phyloP scores from a whole-genome alignment of 306 rosid species.

The Senna siamea region DNA sequence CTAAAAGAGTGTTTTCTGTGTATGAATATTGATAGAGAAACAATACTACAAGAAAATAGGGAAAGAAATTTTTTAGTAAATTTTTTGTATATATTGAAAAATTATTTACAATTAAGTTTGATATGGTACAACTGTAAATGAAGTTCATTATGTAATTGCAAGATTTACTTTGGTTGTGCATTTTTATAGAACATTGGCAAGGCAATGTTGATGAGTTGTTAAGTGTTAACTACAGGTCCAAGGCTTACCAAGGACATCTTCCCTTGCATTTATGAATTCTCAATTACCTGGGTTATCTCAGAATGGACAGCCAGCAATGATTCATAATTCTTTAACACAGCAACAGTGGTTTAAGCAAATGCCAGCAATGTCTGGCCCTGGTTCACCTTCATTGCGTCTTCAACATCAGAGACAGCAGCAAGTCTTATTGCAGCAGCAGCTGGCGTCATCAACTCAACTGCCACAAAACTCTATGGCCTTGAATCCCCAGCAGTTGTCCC shows the following conservation, averaged over 20 bases:
- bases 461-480: slow-evolving; percentile 64
- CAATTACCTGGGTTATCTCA: slow-evolving; percentile 82
- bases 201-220: slow-evolving; percentile 28
- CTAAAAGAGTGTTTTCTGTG: slow-evolving; percentile 8
- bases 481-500: slow-evolving; percentile 76
- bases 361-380: slow-evolving; percentile 72
- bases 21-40: slow-evolving; percentile 29
- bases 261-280: slow-evolving; percentile 79
- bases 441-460: slow-evolving; percentile 77
- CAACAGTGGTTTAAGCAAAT: slow-evolving; percentile 93
- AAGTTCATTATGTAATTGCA: slow-evolving; percentile 17
- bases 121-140: slow-evolving; percentile 21
- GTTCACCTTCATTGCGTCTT: slow-evolving; percentile 65
- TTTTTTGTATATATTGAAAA: too few species aligned
- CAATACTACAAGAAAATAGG: not conserved
- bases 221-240: slow-evolving; percentile 62
- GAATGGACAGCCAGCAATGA: slow-evolving; percentile 82
- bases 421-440: slow-evolving; percentile 67
- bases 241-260: slow-evolving; percentile 75
- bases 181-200: slow-evolving; percentile 15
- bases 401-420: slow-evolving; percentile 71
- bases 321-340: slow-evolving; percentile 72
- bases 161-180: slow-evolving; percentile 12
- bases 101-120: slow-evolving; percentile 15
- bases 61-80: not conserved